A percentile compares a stretch with the other conserved stretches of the same genome.
Evolutionary conservation across 2,329 filamentous ascomycete genomes (phyloP).

Genomic region (Cordyceps pruinosa): DNA sequence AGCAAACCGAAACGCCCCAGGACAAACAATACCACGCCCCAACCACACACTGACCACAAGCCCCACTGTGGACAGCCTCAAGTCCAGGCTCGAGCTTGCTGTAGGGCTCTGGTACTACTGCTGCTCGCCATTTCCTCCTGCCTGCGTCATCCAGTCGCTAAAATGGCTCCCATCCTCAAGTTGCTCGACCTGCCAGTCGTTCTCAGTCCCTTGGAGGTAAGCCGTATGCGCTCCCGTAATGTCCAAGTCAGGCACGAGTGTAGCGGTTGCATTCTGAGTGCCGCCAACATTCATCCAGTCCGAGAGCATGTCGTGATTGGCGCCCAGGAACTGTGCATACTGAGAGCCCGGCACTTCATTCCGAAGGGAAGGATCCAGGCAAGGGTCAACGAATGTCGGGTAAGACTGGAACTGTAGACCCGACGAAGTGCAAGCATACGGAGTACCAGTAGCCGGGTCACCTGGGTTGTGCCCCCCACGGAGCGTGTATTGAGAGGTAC

Average conservation of each 20-base stretch:
- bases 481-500: neutral
- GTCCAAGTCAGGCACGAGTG: conserved; percentile 16
- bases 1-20: neutral
- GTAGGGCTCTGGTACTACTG: neutral
- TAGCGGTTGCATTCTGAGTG: neutral
- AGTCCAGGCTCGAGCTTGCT: neutral
- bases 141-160: conserved; percentile 26
- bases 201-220: conserved; percentile 26
- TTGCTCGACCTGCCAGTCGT: conserved; percentile 30
- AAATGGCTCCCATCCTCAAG: conserved; percentile 26
- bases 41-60: neutral
- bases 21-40: conserved; percentile 3
- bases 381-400: neutral
- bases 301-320: neutral
- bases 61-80: neutral
- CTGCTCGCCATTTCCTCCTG: conserved; percentile 19
- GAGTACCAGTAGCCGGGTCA: neutral
- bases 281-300: neutral
- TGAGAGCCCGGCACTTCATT: neutral
- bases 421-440: neutral
- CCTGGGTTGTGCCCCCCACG: neutral
- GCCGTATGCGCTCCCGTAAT: conserved; percentile 18
- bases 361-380: conserved; percentile 2
- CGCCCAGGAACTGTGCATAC: neutral
- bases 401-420: neutral